Base-by-base conservation (phyloP, 1,284 basidiomycete species). In the Rhodotorula mucilaginosa region DNA sequence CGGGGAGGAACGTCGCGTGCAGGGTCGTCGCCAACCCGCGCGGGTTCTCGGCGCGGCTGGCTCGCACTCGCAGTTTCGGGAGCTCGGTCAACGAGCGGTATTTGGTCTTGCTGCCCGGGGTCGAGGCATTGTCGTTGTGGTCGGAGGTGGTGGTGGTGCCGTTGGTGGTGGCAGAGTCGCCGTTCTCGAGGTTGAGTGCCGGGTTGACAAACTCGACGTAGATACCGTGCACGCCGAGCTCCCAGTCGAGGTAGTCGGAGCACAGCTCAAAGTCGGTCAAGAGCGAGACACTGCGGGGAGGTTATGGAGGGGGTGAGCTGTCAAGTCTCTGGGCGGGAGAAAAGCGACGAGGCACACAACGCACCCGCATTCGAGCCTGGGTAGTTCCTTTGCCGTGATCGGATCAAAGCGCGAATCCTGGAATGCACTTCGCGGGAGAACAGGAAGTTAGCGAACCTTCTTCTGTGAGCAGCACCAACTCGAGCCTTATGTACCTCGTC, bases 1-100 rank as follows among this genome's bases (percentile, higher is more conserved):
- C 90, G 5, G 96, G 96, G n/a, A 99, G 86, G 81, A 97, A 99
- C 1, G 92, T 96, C 4, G 95, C 95, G 5, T 88, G 88, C 75
- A 97, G 88, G 57, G 70, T 57, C 5, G 67, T n/a, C 29, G 61
- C 61, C 12, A 74, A 64, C 12, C 51, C 10, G 8, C 68, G 56
- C 39, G 70, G 71, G 52, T 74, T 72, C 18, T 64, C 15, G 23
- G 65, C 26, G 26, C 66, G 26, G 16, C 39, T 60, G 8, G 63
- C 47, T 13, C 49, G 19, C 23, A 71, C 23, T 15, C 63, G 19
- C 64, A 76, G 69, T 18, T 70, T 62, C 15, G 76, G 72, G 7
- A 77, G 66, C 5, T 54, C 47, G 8, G 68, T 71, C 23, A 74
- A 59, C 5, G 74, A 77, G 46, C 69, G 73, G 61, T 69, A 76